Evolutionary conservation across 441 rosid genomes (phyloP), one percentile per base, ranked within the genome.

Genomic region (Raphanus hybrid): DNA sequence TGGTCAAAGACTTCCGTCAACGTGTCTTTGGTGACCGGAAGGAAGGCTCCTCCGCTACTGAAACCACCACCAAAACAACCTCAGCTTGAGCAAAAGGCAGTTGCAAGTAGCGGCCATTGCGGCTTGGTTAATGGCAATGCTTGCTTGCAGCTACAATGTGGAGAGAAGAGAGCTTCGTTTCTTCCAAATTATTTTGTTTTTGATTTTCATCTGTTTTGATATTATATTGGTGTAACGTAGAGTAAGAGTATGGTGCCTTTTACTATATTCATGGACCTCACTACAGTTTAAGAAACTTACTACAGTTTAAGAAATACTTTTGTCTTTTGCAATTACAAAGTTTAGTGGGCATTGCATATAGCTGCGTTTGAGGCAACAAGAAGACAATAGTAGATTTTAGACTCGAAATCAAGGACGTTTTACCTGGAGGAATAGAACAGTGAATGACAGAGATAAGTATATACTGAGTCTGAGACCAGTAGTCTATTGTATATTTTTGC

Each of bases 11-110:
- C 81, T 94, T 94, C 87, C 78, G 91, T 58, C 94, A 88, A 68
- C 93, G 98, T 20, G 68, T 94, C 78, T 94, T 94, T 58, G 98
- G 97, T 11, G 97, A 94, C 82, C 93, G 86, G 81, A 90, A 89
- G 85, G 84, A 82, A 70, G 85, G 72, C 5, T 78, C 74, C 18
- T 68, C 80, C 50, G 8, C 26, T 23, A 23, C 26, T 23, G 26
- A 23, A 23, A 23, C 37, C 34, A 37, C 43, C 43, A 37, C 43
- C 43, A 79, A 78, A 78, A 69, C 48, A 29, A 29, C 34, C 43
- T 74, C 82, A 70, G 82, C 82, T 15, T 79, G 68, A 79, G 63
- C 81, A 60, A 32, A 29, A 37, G 6, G 23, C 63, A 6, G 60
- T 54, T 18, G 48, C 74, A 41, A 52, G 77, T 78, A 39, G 73